Evolutionary conservation across 441 rosid genomes (phyloP), one percentile per base, ranked within the genome.

Genomic region (California macrophylla): DNA sequence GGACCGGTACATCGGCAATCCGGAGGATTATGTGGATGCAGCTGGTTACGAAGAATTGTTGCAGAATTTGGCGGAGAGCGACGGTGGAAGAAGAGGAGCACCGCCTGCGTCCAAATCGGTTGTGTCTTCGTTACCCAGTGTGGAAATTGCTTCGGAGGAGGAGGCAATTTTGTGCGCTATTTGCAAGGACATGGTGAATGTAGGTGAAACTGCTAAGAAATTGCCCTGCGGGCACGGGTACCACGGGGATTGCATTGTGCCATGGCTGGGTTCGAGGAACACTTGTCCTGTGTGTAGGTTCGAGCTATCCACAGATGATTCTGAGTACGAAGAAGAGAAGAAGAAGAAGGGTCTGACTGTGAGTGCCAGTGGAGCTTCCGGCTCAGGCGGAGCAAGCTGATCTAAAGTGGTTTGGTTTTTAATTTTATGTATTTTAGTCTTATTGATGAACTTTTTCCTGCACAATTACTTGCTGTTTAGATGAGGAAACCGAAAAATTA

Each of bases 261-360:
- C 89, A 3, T 89, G 96, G 96, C 68, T 89, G 72, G 87, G 79
- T 21, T 77, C 91, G 69, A 86, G 92, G 72, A 89, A 89, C 75
- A 82, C 96, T 0, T 89, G 96, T 67, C 92, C 96, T 6, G 84
- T 89, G 64, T 89, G 96, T 73, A 74, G 92, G 81, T 89, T 80
- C 56, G 91, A 89, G 81, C 72, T 89, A 77, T 78, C 82, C 7
- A 89, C 95, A 2, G 95, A 87, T 83, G 95, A 87, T 74, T 38
- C 78, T 0, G 96, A 89, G 72, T 89, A 89, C 24, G 96, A 87
- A 76, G 81, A 83, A 75, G 85, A 81, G 74, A 89, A 78, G 78
- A 80, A 79, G 78, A 85, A 79, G 74, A 72, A 69, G 73, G 68
- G 42, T 9, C 9, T 36, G 20, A 21, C 61, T 30, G 64, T 64